phyloP scores from a whole-genome alignment of 2,329 filamentous ascomycete species.

The Monilinia laxa region DNA sequence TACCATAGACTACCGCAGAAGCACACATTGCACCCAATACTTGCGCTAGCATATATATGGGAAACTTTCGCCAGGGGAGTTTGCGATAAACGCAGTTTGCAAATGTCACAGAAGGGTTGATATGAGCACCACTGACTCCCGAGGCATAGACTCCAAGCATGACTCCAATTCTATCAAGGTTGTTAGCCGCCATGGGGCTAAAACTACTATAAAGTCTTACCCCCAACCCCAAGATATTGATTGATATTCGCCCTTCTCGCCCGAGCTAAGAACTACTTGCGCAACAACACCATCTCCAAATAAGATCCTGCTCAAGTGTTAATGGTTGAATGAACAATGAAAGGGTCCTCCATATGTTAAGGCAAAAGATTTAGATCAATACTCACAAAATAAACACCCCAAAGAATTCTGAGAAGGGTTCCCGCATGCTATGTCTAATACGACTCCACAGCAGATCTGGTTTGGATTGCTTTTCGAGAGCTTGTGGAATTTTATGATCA shows the following conservation, averaged over 20 bases:
- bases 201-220: conserved; percentile 22
- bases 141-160: conserved; percentile 68
- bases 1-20: conserved; percentile 47
- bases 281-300: conserved; percentile 70
- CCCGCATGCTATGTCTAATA: conserved; percentile 30
- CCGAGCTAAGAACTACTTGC: conserved; percentile 57
- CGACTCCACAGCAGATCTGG: conserved; percentile 35
- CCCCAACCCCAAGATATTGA: conserved; percentile 40
- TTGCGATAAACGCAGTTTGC: conserved; percentile 60
- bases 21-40: conserved; percentile 65
- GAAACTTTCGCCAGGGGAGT: conserved; percentile 68
- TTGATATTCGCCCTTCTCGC: conserved; percentile 34
- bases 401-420: conserved; percentile 63
- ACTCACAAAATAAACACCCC: conserved; percentile 60
- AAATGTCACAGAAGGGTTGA: conserved; percentile 70
- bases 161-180: conserved; percentile 55
- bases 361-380: background rate
- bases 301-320: conserved; percentile 40
- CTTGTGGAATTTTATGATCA: conserved; percentile 40
- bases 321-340: background rate
- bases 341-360: background rate
- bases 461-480: conserved; percentile 32
- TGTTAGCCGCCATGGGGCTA: conserved; percentile 6
- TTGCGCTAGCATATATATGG: conserved; percentile 64
- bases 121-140: conserved; percentile 64